A percentile compares a stretch with the other conserved stretches of the same genome.
Conservation (phyloP, 768 basidiomycete genomes). For the Suillus ampliporus region DNA sequence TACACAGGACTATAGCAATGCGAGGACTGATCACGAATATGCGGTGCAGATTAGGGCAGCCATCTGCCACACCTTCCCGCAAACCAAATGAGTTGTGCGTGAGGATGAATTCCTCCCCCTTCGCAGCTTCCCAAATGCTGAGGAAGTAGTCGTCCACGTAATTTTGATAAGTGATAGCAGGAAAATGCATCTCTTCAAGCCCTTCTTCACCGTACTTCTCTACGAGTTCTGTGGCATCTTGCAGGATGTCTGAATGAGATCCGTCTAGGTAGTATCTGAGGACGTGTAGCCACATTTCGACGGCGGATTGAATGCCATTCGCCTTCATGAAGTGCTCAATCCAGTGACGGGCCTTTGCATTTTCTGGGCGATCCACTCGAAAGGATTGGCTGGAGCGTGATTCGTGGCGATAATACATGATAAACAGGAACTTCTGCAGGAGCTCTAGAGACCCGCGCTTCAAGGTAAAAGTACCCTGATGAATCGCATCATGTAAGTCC, state of each 20-base stretch:
- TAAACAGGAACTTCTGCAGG: slow-evolving; percentile 42
- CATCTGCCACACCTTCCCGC: slow-evolving; percentile 38
- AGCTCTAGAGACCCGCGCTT: slow-evolving; percentile 33
- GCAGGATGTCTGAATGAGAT: slow-evolving; percentile 28
- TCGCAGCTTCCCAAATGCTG: slow-evolving; percentile 42
- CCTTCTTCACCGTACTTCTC: neutral
- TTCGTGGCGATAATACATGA: slow-evolving; percentile 39
- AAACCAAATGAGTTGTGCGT: slow-evolving; percentile 38
- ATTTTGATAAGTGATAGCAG: slow-evolving; percentile 31
- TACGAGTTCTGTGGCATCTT: slow-evolving; percentile 1
- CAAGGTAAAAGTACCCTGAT: slow-evolving; percentile 19
- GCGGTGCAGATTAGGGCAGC: slow-evolving; percentile 29
- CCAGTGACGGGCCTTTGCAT: slow-evolving; percentile 28
- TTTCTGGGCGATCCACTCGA: slow-evolving; percentile 28
- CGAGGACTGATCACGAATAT: slow-evolving; percentile 44
- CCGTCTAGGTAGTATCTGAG: slow-evolving; percentile 40
- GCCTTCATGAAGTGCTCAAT: slow-evolving; percentile 28
- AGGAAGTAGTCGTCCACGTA: slow-evolving; percentile 37
- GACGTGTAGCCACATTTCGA: slow-evolving; percentile 37
- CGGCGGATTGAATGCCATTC: slow-evolving; percentile 22
- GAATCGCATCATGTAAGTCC: slow-evolving; percentile 16
- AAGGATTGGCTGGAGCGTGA: slow-evolving; percentile 30
- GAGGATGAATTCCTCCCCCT: slow-evolving; percentile 40
- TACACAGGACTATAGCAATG: slow-evolving; percentile 37
- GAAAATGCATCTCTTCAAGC: slow-evolving; percentile 12